Evolutionary conservation across 352 stramenopile genomes (phyloP).

Genomic region (Phytophthora europaea): DNA sequence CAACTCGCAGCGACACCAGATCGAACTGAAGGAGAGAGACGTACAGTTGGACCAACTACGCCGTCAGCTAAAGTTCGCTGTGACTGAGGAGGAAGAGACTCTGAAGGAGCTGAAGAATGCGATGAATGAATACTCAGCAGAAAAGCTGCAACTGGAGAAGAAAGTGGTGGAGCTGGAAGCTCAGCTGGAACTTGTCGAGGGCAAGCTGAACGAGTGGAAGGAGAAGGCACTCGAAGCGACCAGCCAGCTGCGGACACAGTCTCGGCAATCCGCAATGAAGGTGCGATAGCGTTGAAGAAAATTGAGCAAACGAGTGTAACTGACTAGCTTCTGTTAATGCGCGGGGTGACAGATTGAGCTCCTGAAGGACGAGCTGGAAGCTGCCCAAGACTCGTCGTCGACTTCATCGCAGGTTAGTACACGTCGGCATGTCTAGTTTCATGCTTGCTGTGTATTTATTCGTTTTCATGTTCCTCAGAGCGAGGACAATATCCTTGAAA

Average conservation of each 20-base stretch:
- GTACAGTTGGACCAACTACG: constrained; percentile 74
- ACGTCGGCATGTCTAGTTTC: not conserved
- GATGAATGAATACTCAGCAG: constrained; percentile 59
- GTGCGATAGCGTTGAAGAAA: constrained; percentile 26
- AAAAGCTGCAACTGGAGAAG: constrained; percentile 75
- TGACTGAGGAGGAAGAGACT: constrained; percentile 71
- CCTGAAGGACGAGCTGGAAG: constrained; percentile 68
- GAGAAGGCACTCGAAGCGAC: constrained; percentile 71
- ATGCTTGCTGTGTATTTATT: constrained; percentile 35
- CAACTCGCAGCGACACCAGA: constrained; percentile 66
- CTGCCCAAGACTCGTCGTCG: constrained; percentile 45
- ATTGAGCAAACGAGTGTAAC: not conserved
- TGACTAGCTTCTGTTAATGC: not conserved
- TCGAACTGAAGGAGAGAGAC: constrained; percentile 77
- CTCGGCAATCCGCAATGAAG: constrained; percentile 64
- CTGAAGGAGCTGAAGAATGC: constrained; percentile 66
- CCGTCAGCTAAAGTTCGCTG: constrained; percentile 70
- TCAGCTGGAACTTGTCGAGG: constrained; percentile 72
- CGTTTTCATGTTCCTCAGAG: constrained; percentile 47
- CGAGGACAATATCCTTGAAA: constrained; percentile 69
- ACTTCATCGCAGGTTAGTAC: constrained; percentile 48
- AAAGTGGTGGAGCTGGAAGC: constrained; percentile 79
- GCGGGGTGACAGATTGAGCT: constrained; percentile 58
- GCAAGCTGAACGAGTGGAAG: constrained; percentile 74
- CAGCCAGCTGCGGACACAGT: constrained; percentile 54